Conservation (phyloP, 176 grass and related monocot species). For the Aechmea fasciata region DNA sequence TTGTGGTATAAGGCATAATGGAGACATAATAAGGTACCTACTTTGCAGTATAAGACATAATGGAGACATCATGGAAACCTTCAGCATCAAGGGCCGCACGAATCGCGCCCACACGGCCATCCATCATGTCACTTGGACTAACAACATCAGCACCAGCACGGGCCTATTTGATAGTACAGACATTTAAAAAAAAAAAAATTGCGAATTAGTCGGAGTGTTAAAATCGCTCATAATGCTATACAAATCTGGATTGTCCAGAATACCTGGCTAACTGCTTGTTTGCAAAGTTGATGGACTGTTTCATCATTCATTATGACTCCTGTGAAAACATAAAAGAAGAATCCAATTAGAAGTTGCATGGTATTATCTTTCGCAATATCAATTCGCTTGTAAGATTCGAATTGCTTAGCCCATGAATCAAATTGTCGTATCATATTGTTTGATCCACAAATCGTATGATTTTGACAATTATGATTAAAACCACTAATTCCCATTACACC, state of each 20-base stretch:
- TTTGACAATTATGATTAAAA: too few relatives aligned
- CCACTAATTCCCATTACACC: too few relatives aligned
- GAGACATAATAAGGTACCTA: constrained; percentile 25
- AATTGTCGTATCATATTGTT: too few relatives aligned
- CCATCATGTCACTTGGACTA: constrained; percentile 99
- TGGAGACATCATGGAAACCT: constrained; percentile 92
- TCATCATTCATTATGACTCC: constrained; percentile 97
- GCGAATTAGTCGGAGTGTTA: neutral
- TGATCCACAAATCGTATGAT: too few relatives aligned
- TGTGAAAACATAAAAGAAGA: constrained; percentile 11
- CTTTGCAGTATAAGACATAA: constrained; percentile 99
- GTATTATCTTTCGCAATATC: neutral
- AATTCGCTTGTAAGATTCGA: too few relatives aligned
- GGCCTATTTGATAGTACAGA: constrained; percentile 41
- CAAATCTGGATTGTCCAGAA: constrained; percentile 2
- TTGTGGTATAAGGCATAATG: neutral
- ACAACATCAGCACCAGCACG: constrained; percentile 90
- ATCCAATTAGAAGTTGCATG: neutral
- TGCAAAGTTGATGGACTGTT: constrained; percentile 96
- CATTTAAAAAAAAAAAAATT: neutral
- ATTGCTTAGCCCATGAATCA: too few relatives aligned
- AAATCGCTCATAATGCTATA: neutral
- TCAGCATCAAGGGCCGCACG: constrained; percentile 84
- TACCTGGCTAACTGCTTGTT: constrained; percentile 96
- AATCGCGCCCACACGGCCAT: constrained; percentile 81